Conservation (phyloP, 768 basidiomycete species). For the Mycena galopus region DNA sequence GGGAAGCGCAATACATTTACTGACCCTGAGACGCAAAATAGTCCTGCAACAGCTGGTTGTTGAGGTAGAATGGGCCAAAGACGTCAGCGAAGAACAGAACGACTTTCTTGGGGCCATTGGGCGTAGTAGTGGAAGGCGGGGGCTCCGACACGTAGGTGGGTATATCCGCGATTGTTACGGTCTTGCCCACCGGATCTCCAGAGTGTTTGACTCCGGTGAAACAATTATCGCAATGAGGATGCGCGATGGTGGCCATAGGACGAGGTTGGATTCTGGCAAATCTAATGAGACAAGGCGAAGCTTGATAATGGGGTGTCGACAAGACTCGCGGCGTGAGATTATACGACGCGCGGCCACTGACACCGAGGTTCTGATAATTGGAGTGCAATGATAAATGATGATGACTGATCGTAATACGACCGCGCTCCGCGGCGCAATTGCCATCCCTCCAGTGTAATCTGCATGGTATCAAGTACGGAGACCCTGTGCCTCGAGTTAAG, state of each 20-base stretch:
- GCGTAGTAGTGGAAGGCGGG: conserved; percentile 7
- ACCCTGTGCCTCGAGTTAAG: too few relatives aligned
- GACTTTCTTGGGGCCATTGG: conserved; percentile 52
- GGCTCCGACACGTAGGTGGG: conserved; percentile 70
- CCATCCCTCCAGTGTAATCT: too few relatives aligned
- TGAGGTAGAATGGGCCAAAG: conserved; percentile 69
- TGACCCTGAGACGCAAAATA: conserved; percentile 72
- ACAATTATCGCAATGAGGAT: conserved; percentile 65
- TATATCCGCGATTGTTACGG: conserved; percentile 56
- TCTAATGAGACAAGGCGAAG: too few relatives aligned
- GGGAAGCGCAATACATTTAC: neutral
- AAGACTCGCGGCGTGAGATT: too few relatives aligned
- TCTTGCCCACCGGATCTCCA: conserved; percentile 61
- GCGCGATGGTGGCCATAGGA: conserved; percentile 38
- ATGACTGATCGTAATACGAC: too few relatives aligned
- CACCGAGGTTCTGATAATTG: too few relatives aligned
- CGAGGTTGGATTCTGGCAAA: too few relatives aligned
- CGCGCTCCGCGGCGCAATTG: too few relatives aligned
- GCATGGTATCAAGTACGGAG: too few relatives aligned
- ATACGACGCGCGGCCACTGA: too few relatives aligned
- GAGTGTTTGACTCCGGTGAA: conserved; percentile 64
- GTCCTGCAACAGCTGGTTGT: conserved; percentile 72
- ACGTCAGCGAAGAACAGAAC: conserved; percentile 72
- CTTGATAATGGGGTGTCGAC: too few relatives aligned
- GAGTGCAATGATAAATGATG: too few relatives aligned